phyloP scores from a whole-genome alignment of 2,329 filamentous ascomycete species.

The Fusarium heterosporum region DNA sequence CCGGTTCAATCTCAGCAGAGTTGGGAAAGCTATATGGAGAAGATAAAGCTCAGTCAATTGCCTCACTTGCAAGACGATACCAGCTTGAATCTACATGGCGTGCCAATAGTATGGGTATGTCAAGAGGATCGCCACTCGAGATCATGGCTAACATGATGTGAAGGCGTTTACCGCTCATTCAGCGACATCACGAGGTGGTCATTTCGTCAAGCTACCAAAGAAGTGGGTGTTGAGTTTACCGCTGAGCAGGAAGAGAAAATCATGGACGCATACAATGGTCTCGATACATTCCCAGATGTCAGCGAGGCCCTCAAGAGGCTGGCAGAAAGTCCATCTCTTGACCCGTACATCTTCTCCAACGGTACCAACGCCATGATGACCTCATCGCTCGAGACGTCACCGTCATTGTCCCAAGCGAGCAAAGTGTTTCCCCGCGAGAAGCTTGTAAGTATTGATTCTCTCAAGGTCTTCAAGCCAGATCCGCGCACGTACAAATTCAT shows the following conservation, averaged over 20 bases:
- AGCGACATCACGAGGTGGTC: constrained; percentile 70
- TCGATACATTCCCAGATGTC: constrained; percentile 75
- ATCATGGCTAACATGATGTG: not conserved
- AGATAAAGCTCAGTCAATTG: constrained; percentile 67
- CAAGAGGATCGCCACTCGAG: not conserved
- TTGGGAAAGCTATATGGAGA: constrained; percentile 68
- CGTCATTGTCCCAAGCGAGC: constrained; percentile 46
- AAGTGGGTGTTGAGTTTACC: constrained; percentile 62
- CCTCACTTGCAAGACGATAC: constrained; percentile 72
- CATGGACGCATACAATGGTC: constrained; percentile 73
- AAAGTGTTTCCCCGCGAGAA: constrained; percentile 51
- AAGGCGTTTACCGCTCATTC: constrained; percentile 66
- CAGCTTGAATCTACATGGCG: constrained; percentile 85
- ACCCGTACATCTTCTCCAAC: constrained; percentile 76
- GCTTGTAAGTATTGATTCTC: constrained; percentile 71
- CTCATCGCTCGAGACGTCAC: constrained; percentile 68
- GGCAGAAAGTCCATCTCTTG: constrained; percentile 54
- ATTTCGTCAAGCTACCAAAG: constrained; percentile 72
- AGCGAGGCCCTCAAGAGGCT: constrained; percentile 63
- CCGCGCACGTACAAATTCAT: constrained; percentile 71
- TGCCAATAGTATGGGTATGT: constrained; percentile 77
- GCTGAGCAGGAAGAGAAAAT: constrained; percentile 60
- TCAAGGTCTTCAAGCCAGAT: constrained; percentile 73
- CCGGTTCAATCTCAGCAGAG: constrained; percentile 72
- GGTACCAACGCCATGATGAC: constrained; percentile 73